Evolutionary conservation across 202 grass and related monocot genomes (phyloP).

Genomic region (Bolboschoenoplectus hybrid): DNA sequence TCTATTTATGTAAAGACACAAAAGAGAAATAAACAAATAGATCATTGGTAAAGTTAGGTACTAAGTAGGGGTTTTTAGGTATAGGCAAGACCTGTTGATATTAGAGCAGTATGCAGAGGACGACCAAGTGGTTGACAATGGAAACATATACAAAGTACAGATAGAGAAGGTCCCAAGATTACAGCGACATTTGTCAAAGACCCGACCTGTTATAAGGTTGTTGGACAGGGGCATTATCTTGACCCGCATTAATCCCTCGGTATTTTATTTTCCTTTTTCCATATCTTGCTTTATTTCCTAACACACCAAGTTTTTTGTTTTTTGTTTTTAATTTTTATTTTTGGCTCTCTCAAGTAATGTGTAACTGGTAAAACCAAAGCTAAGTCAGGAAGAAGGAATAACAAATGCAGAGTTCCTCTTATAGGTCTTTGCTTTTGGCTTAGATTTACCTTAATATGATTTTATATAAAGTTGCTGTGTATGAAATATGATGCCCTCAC

Average conservation of each 20-base stretch:
- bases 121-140: conserved; percentile 76
- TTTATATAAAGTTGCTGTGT: neutral
- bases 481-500: neutral
- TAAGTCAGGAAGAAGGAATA: neutral
- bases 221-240: conserved; percentile 88
- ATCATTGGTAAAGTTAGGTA: conserved; percentile 19
- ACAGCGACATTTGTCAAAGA: conserved; percentile 72
- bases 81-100: conserved; percentile 83
- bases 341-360: neutral
- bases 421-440: neutral
- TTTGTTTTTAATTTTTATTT: neutral
- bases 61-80: conserved; percentile 40
- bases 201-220: conserved; percentile 90
- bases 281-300: neutral
- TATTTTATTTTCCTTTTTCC: conserved; percentile 46
- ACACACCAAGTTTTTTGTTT: no score
- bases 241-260: conserved; percentile 87
- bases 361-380: neutral
- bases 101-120: conserved; percentile 91
- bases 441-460: neutral
- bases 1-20: neutral
- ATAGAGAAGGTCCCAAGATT: conserved; percentile 76
- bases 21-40: neutral
- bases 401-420: neutral
- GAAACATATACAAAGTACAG: conserved; percentile 79